Percentiles rank a stretch among this genome's conserved stretches.
These are phyloP conservation scores for Aspergillus sparsus DNA, from an alignment of 495 filamentous ascomycete species.

Conservation along the genomic window DNA sequence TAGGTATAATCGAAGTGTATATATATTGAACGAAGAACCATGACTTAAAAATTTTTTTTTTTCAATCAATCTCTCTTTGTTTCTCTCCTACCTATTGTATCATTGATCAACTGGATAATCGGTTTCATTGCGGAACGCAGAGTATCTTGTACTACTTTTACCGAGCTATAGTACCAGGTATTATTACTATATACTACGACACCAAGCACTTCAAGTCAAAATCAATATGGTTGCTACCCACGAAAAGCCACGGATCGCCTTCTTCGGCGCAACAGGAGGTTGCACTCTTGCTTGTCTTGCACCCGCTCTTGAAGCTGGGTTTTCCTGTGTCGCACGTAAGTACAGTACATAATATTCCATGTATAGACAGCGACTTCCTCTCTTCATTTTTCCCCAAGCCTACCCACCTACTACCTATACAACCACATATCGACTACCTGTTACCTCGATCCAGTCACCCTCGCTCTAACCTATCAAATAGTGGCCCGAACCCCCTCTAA, in stretches of 20 bases:
- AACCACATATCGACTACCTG: neutral
- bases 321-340: slow-evolving; percentile 45
- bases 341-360: neutral
- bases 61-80: no score
- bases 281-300: slow-evolving; percentile 49
- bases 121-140: no score
- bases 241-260: slow-evolving; percentile 32
- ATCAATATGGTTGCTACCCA: neutral
- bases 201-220: neutral
- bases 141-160: no score
- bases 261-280: slow-evolving; percentile 56
- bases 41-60: no score
- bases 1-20: no score
- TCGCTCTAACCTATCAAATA: neutral
- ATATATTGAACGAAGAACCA: no score
- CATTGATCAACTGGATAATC: no score
- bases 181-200: neutral
- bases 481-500: slow-evolving; percentile 63
- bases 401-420: neutral
- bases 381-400: no score
- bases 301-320: slow-evolving; percentile 50
- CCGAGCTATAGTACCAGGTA: no score
- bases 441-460: no score
- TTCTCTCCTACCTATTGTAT: no score
- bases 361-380: no score